These are phyloP conservation scores for Ascosphaera aggregata DNA, from an alignment of 2,329 filamentous ascomycete genomes.

Conservation along the genomic window DNA sequence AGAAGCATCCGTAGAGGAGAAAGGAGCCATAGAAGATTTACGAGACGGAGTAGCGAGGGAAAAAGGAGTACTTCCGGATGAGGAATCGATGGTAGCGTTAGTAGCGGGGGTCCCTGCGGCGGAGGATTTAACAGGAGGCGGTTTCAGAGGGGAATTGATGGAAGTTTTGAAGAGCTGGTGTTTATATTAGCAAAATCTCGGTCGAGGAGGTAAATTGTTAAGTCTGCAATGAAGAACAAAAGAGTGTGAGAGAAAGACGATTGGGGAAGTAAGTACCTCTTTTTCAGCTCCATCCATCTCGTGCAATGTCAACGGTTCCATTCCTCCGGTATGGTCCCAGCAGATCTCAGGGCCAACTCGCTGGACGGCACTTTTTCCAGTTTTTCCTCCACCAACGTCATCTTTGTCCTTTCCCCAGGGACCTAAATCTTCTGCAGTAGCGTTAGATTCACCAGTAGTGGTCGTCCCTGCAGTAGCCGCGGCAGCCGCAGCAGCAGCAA, in stretches of 20 bases:
- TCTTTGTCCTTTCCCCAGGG: too few relatives aligned
- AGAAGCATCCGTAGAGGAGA: conserved; percentile 11
- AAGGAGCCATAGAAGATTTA: conserved; percentile 55
- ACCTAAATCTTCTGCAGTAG: too few relatives aligned
- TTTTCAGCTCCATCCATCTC: conserved; percentile 47
- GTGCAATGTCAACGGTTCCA: conserved; percentile 47
- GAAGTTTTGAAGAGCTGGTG: conserved; percentile 54
- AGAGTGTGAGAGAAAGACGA: conserved; percentile 11
- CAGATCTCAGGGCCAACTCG: conserved; percentile 80
- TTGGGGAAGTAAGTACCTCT: too few relatives aligned
- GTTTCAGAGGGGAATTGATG: conserved; percentile 86
- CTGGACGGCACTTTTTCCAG: too few relatives aligned
- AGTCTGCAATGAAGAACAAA: conserved; percentile 2
- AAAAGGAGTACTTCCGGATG: too few relatives aligned
- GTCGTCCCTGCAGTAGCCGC: conserved; percentile 46
- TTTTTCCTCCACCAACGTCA: too few relatives aligned
- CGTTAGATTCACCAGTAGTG: too few relatives aligned
- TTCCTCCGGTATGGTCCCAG: conserved; percentile 55
- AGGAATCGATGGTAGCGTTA: neutral
- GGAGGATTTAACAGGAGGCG: conserved; percentile 41
- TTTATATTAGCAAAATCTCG: conserved; percentile 5
- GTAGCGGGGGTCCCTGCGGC: too few relatives aligned
- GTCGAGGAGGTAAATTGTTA: conserved; percentile 3
- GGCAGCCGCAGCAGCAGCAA: conserved; percentile 49
- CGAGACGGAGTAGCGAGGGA: conserved; percentile 19